Base-by-base conservation (phyloP, 2,329 filamentous ascomycete genomes). In the Spiromastix sp. region DNA sequence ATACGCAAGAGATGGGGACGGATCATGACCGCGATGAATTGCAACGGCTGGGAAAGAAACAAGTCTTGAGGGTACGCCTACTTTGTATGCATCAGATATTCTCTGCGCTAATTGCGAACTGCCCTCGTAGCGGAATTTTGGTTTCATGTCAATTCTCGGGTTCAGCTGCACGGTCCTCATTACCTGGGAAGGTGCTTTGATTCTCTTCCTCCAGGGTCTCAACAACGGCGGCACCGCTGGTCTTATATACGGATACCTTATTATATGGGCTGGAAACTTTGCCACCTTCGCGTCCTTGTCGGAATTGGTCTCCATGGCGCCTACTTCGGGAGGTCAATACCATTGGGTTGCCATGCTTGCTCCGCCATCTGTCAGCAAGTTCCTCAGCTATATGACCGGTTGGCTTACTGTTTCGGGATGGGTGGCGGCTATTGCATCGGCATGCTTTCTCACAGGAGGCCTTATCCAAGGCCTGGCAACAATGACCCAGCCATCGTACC, bases 11-110 rank as follows among this genome's bases (percentile, higher is more conserved):
- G n/a, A n/a, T n/a, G n/a, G n/a, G n/a, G n/a, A n/a, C n/a, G n/a
- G 42, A 43, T 25, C 30, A 34, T 24, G 60, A 63, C 40, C 48
- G 43, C 26, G 54, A 50, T 36, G 50, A 50, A n/a, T 47, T 64
- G 22, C 56, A 56, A 12, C 42, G 57, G 12, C 50, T 64, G 7
- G 60, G 61, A 33, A 64, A 64, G 48, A 63, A 61, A 42, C 59
- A 59, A 42, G 57, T 61, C 24, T 51, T 64, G 26, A 55, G 60
- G 41, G 52, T 59, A 31, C 49, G 57, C 32, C 59, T 60, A 12
- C 13, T 8, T 30, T 13, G 7, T 8, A 7, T 25, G 21, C 11
- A 9, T 10, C 30, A 32, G 11, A 4, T 6, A 7, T 21, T 33
- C 31, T 7, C 24, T 15, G 8, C 10, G 17, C 12, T 4, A 6